Conservation (phyloP, 805 yeast genomes). For the Ogataea minuta region DNA sequence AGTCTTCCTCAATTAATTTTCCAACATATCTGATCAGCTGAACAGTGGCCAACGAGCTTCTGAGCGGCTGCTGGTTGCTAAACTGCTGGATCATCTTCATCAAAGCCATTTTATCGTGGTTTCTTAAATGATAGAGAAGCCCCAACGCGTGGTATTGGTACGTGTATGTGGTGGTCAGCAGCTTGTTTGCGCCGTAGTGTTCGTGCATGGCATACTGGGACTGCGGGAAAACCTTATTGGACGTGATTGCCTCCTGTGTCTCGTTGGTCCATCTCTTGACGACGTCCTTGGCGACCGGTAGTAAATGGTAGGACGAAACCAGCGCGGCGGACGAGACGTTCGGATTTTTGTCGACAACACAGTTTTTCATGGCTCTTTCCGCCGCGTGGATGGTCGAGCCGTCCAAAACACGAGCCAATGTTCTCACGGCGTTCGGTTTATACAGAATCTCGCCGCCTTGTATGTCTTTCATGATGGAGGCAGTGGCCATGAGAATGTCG, state of each 20-base stretch:
- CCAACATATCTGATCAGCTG: conserved; percentile 82
- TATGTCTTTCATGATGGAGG: conserved; percentile 96
- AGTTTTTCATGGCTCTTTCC: conserved; percentile 88
- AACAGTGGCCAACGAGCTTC: conserved; percentile 78
- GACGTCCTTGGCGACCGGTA: conserved; percentile 87
- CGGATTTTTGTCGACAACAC: conserved; percentile 88
- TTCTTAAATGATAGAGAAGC: conserved; percentile 78
- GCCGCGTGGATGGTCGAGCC: conserved; percentile 88
- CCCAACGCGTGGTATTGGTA: conserved; percentile 97
- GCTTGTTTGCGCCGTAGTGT: conserved; percentile 51
- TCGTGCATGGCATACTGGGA: conserved; percentile 53
- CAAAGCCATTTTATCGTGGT: conserved; percentile 91
- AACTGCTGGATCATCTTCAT: conserved; percentile 85
- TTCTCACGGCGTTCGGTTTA: conserved; percentile 93
- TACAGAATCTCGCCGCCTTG: conserved; percentile 83
- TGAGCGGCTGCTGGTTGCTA: conserved; percentile 55
- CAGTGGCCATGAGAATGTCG: conserved; percentile 95
- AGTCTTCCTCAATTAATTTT: conserved; percentile 69
- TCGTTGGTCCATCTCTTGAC: conserved; percentile 94
- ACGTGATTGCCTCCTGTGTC: conserved; percentile 82
- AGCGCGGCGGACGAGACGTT: conserved; percentile 91
- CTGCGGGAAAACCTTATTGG: conserved; percentile 53
- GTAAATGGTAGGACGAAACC: conserved; percentile 82
- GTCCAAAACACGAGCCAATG: conserved; percentile 86
- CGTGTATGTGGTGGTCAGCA: conserved; percentile 72